Conservation (phyloP, 305 asterid species). For the Rubia balearica region DNA sequence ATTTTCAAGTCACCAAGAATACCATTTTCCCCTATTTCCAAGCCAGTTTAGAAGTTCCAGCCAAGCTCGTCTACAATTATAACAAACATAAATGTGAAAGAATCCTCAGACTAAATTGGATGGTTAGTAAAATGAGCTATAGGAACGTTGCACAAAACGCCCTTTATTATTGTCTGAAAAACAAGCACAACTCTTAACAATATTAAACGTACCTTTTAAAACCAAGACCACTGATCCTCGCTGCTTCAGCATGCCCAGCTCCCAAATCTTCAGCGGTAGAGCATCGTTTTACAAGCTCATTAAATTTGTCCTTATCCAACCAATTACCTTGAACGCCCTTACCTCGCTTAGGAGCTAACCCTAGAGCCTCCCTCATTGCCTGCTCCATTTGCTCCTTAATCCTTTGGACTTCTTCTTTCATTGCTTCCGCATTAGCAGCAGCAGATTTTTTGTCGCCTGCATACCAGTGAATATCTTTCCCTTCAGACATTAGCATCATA, state of each 20-base stretch:
- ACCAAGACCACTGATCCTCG: constrained; percentile 91
- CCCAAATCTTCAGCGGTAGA: constrained; percentile 98
- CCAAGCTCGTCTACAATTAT: background rate
- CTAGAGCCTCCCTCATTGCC: constrained; percentile 96
- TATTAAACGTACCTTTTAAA: constrained; percentile 50
- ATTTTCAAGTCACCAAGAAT: background rate
- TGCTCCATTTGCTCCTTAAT: constrained; percentile 98
- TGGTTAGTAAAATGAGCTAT: background rate
- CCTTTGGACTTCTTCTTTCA: constrained; percentile 79
- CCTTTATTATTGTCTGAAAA: background rate
- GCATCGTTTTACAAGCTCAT: constrained; percentile 86
- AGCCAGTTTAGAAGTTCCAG: background rate
- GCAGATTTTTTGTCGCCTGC: constrained; percentile 65
- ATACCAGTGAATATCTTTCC: constrained; percentile 94
- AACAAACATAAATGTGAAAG: background rate
- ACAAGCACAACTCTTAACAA: background rate
- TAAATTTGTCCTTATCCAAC: constrained; percentile 87
- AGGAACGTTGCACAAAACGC: too few species aligned
- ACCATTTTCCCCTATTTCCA: background rate
- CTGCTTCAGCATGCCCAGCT: constrained; percentile 98
- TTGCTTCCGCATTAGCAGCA: constrained; percentile 40
- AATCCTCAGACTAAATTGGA: background rate
- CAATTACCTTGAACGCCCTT: constrained; percentile 55
- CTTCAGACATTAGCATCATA: constrained; percentile 26
- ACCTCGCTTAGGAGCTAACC: constrained; percentile 90